Base-by-base conservation (phyloP, 345 rosid genomes). In the Trapa bicornis region DNA sequence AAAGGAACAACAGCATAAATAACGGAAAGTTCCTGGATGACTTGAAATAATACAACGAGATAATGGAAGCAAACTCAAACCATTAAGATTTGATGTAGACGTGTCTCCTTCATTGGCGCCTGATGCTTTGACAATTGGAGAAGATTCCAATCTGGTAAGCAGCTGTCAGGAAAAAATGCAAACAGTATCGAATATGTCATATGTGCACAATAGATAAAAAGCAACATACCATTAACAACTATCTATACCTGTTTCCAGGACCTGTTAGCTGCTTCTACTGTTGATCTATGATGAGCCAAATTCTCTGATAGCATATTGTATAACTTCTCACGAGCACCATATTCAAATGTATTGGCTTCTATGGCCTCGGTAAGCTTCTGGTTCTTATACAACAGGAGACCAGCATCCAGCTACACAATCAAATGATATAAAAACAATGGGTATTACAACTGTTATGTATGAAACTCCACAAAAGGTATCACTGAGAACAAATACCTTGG, bases 351-450 rank as follows among this genome's bases (percentile, higher is more conserved):
- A 76, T 89, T 96, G 60, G 83, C 82, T 77, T 91, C 99, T 76
- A 91, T 66, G 66, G 86, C 89, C 72, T 91, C 91, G 47, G 83
- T 71, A 61, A 94, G 88, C 90, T 94, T 86, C 54, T 87, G 92
- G 76, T 94, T 94, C 76, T 91, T 89, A 77, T 73, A 89, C 74
- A 89, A 96, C 77, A 91, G 84, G 66, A 94, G 96, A 29, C 84
- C 76, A 29, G 92, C 68, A 82, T 83, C 89, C 75, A 79, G 87
- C 99, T 94, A 79, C 72, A 77, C 60, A 45, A 74, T 33, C 6
- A 57, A 70, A 41, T 16, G 53, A 42, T 33, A 42, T 42, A 65
- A 11, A 41, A 43, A 32, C 16, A 13, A 36, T 42, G 50, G 11
- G 6, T 38, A 33, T 65, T 41, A 29, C 4, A 22, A 9, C 13